These are phyloP conservation scores for Drosera capensis DNA, from an alignment of 148 eudicot genomes.

Conservation along the genomic window DNA sequence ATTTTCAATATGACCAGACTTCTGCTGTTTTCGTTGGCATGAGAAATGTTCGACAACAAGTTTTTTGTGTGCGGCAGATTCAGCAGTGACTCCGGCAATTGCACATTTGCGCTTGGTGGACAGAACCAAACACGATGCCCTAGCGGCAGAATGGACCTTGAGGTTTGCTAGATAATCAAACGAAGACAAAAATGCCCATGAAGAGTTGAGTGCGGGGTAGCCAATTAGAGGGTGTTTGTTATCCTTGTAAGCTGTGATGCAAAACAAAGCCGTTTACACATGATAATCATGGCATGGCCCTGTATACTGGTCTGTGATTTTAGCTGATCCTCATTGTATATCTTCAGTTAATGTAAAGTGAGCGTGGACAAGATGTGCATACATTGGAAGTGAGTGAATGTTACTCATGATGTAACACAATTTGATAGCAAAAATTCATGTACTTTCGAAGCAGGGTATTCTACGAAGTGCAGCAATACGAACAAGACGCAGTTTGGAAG, in stretches of 20 bases:
- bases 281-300: neutral
- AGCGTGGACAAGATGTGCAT: too few species aligned
- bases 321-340: too few species aligned
- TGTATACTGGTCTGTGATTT: too few species aligned
- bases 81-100: slow-evolving; percentile 53
- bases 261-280: neutral
- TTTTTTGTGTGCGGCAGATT: slow-evolving; percentile 24
- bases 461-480: too few species aligned
- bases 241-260: neutral
- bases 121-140: slow-evolving; percentile 55
- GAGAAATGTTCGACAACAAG: neutral
- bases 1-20: neutral
- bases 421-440: too few species aligned
- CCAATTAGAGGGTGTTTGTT: neutral
- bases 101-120: slow-evolving; percentile 68
- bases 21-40: neutral
- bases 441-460: too few species aligned
- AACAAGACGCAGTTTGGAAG: too few species aligned
- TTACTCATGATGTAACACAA: too few species aligned
- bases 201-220: neutral
- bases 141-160: slow-evolving; percentile 84
- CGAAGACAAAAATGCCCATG: neutral
- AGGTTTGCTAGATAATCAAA: slow-evolving; percentile 61
- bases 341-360: too few species aligned
- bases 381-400: too few species aligned